Conservation (phyloP, 1,139 yeast genomes). For the Meyerozyma elateridarum region DNA sequence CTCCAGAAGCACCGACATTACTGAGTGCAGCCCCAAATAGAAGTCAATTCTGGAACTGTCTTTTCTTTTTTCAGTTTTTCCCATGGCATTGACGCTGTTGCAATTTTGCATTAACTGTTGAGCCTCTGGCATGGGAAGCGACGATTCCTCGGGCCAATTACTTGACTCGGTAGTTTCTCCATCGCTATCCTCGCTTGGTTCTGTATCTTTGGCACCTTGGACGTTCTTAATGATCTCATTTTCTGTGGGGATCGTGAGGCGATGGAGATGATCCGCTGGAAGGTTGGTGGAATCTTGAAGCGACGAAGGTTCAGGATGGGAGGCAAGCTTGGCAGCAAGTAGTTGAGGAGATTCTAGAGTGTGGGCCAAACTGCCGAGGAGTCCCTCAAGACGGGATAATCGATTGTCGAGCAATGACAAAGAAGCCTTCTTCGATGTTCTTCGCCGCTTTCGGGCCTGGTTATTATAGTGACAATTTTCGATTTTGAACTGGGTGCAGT, state of each 20-base stretch:
- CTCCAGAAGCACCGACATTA: slow-evolving; percentile 32
- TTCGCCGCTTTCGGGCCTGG: slow-evolving; percentile 15
- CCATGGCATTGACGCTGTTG: no score
- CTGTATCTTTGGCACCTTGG: slow-evolving; percentile 7
- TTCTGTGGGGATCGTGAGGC: slow-evolving; percentile 3
- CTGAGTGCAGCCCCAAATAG: slow-evolving; percentile 38
- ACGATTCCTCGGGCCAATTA: no score
- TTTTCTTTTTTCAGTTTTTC: slow-evolving; percentile 5
- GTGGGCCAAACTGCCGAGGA: slow-evolving; percentile 5
- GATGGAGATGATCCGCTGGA: no score
- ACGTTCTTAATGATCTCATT: slow-evolving; percentile 6
- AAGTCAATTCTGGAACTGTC: background rate
- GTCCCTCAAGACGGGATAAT: slow-evolving; percentile 6
- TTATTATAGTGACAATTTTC: slow-evolving; percentile 28
- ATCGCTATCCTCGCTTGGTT: slow-evolving; percentile 5
- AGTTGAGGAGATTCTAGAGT: background rate
- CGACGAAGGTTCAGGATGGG: no score
- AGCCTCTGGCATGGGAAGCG: no score
- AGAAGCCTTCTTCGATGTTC: slow-evolving; percentile 7
- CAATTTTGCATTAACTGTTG: no score
- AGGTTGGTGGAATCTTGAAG: no score
- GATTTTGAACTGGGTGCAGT: slow-evolving; percentile 17
- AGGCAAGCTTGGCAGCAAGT: no score
- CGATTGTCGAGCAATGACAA: slow-evolving; percentile 6
- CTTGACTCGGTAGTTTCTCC: no score